Base-by-base conservation (phyloP, 1,284 basidiomycete genomes). In the Moesziomyces sp. region DNA sequence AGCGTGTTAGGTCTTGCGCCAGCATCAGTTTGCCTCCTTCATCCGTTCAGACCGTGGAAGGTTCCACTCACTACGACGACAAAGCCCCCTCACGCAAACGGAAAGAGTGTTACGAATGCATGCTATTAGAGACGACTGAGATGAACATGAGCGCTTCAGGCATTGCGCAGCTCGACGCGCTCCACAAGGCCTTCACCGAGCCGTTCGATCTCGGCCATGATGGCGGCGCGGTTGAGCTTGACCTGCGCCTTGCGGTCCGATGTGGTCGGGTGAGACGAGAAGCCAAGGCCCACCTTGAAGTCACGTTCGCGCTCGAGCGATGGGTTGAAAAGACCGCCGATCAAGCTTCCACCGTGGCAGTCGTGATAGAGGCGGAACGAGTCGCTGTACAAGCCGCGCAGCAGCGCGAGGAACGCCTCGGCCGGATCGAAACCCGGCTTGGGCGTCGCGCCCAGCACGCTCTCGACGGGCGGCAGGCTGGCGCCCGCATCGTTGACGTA, bases 271-370 rank as follows among this genome's bases (percentile, higher is more conserved):
- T 68, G 33, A 91, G 93, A 42, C 84, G 85, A 75, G 85, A 91
- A 96, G 3, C 91, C 91, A 18, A 92, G 89, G 54, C 94, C 86
- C 5, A 95, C 93, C 78, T 92, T 90, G 87, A 97, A 94, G 3
- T 89, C 87, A 48, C 87, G 83, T 23, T 85, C 80, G 50, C 83
- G 79, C 13, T 79, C 74, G 26, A 88, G 87, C 10, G 81, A 54
- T 0, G 92, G 91, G 78, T 97, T 93, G 92, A 94, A 98, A 1
- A 97, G 89, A 0, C 89, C 91, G 8, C 93, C 95, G 55, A 96
- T 90, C 9, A 87, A 86, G 23, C 56, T 61, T 0, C 96, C 94
- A 16, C 97, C 97, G 40, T 90, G 87, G 0, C 87, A 86, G 79
- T 99, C 96, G 79, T 90, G 89, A 87, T 98, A 99, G 52, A 97